Evolutionary conservation across 1,284 basidiomycete genomes (phyloP).

Genomic region (Leccinum subrobustum): DNA sequence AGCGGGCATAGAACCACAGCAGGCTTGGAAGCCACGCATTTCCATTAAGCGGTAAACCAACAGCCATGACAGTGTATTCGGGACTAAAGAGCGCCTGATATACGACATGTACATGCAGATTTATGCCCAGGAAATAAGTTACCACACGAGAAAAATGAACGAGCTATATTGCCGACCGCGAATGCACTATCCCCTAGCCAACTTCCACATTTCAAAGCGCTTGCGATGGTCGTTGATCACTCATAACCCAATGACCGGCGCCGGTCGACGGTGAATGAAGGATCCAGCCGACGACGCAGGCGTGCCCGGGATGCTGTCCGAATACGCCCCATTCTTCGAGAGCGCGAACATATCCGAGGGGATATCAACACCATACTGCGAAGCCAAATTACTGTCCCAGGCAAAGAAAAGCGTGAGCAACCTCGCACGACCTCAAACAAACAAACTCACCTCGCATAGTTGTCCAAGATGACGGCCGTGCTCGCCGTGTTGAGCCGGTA

Average conservation of each 20-base stretch:
- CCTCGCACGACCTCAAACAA: background rate
- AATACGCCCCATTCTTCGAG: background rate
- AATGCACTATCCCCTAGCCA: background rate
- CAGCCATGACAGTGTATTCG: background rate
- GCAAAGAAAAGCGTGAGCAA: background rate
- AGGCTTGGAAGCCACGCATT: too few species aligned
- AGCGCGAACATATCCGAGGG: background rate
- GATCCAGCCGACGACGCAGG: background rate
- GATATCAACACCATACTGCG: background rate
- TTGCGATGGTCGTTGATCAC: background rate
- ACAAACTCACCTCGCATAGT: slow-evolving; percentile 41
- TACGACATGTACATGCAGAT: background rate
- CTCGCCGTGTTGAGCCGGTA: slow-evolving; percentile 42
- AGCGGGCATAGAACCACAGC: too few species aligned
- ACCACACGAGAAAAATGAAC: background rate
- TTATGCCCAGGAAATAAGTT: background rate
- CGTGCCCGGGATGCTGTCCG: background rate
- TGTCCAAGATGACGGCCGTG: slow-evolving; percentile 52
- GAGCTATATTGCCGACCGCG: background rate
- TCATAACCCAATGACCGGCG: background rate
- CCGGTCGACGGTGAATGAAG: background rate
- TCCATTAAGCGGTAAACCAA: too few species aligned
- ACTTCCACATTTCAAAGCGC: background rate
- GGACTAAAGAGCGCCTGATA: background rate
- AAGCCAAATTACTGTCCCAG: background rate